These are phyloP conservation scores for Lachancea cidri DNA, from an alignment of 805 yeast genomes.

Conservation along the genomic window DNA sequence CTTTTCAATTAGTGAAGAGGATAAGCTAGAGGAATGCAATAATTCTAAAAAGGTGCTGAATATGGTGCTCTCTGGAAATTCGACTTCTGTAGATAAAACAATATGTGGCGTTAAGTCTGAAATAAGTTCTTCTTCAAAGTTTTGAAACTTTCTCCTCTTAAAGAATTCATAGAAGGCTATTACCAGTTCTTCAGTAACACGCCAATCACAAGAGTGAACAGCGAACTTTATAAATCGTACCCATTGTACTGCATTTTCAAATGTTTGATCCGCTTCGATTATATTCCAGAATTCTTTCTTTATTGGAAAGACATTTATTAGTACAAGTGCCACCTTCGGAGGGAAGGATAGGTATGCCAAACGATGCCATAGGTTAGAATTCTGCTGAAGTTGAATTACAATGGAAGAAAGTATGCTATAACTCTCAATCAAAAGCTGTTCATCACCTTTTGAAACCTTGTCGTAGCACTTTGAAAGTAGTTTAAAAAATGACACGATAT, in stretches of 20 bases:
- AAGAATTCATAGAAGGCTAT: constrained; percentile 31
- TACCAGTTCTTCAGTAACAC: constrained; percentile 43
- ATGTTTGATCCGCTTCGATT: constrained; percentile 13
- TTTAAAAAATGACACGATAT: constrained; percentile 25
- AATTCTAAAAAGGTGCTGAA: constrained; percentile 24
- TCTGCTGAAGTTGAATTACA: constrained; percentile 7
- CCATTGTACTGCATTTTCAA: constrained; percentile 9
- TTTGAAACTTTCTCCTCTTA: constrained; percentile 24
- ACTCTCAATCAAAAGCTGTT: constrained; percentile 13
- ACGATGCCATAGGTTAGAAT: constrained; percentile 19
- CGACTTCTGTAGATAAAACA: constrained; percentile 4
- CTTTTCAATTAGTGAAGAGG: constrained; percentile 19
- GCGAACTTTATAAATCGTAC: constrained; percentile 18
- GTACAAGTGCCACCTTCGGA: constrained; percentile 14
- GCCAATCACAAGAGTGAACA: constrained; percentile 28
- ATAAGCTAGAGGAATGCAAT: constrained; percentile 10
- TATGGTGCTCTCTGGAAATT: constrained; percentile 7
- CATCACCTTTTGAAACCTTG: constrained; percentile 2
- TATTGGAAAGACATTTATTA: constrained; percentile 21
- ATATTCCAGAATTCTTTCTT: constrained; percentile 19
- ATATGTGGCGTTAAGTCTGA: constrained; percentile 3
- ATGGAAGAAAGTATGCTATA: constrained; percentile 19
- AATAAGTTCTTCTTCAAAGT: constrained; percentile 22
- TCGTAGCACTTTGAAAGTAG: constrained; percentile 19
- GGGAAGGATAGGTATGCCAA: constrained; percentile 13